phyloP scores from a whole-genome alignment of 306 rosid genomes.

The Cucurbita pepo region DNA sequence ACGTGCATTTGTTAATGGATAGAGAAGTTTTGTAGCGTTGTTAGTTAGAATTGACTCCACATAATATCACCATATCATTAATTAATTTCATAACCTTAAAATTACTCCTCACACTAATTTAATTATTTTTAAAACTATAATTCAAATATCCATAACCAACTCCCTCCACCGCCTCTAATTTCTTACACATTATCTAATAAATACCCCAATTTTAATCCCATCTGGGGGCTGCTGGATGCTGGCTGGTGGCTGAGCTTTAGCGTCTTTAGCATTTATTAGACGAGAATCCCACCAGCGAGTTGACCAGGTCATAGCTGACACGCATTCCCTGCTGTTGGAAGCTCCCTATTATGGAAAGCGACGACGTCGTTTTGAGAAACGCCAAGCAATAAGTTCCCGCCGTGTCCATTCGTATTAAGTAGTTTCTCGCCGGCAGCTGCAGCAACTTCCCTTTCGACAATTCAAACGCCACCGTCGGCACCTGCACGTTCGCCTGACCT shows the following conservation, averaged over 20 bases:
- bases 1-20: too few species aligned
- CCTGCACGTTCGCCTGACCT: slow-evolving; percentile 20
- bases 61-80: too few species aligned
- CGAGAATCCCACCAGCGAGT: background rate
- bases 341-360: slow-evolving; percentile 2
- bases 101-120: too few species aligned
- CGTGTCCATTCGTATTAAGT: background rate
- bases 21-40: too few species aligned
- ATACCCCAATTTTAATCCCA: background rate
- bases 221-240: background rate
- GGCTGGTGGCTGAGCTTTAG: background rate
- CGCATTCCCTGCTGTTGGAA: slow-evolving; percentile 5
- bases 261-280: background rate
- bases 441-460: background rate
- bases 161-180: too few species aligned
- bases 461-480: slow-evolving; percentile 15
- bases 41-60: too few species aligned
- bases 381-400: slow-evolving; percentile 1
- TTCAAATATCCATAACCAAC: too few species aligned
- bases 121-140: too few species aligned
- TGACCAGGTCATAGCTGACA: background rate
- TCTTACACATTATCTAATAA: too few species aligned
- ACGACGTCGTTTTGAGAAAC: background rate
- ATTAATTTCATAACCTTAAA: too few species aligned
- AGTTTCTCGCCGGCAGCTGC: background rate